Evolutionary conservation across 225 moss, liverwort and hornwort species (phyloP).

Genomic region (Antitrichia curtipendula): DNA sequence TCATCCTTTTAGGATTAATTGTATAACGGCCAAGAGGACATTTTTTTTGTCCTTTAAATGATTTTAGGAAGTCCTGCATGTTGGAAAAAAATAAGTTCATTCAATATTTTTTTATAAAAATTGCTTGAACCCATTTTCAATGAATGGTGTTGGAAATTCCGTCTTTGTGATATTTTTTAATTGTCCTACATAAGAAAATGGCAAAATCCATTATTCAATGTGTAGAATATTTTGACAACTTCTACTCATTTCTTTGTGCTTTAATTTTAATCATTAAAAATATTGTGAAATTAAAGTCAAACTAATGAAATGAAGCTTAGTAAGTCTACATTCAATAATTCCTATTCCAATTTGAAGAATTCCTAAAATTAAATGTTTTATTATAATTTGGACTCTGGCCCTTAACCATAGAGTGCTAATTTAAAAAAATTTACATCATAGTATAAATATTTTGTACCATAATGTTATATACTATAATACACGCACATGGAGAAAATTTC

Average conservation of each 20-base stretch:
- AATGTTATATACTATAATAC: not conserved
- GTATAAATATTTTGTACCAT: not conserved
- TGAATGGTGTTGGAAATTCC: accelerated
- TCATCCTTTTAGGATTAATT: not conserved
- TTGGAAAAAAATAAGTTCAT: not conserved
- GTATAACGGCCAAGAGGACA: accelerated
- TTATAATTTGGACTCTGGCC: not conserved
- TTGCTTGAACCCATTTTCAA: not conserved
- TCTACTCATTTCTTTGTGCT: not conserved
- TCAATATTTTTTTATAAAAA: accelerated
- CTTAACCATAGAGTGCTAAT: not conserved
- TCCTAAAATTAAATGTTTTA: not conserved
- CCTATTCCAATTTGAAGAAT: not conserved
- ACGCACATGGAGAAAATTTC: not conserved
- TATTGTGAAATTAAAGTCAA: accelerated
- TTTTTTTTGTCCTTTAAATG: not conserved
- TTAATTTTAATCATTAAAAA: not conserved
- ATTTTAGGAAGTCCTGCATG: not conserved
- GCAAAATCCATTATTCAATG: not conserved
- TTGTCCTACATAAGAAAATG: not conserved
- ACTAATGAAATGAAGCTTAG: not conserved
- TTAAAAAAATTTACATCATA: not conserved
- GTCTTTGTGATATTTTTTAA: not conserved
- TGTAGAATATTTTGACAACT: not conserved
- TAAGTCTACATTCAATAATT: not conserved